Percentiles rank a stretch among this genome's conserved stretches.
These are phyloP conservation scores for Malassezia slooffiae DNA, from an alignment of 1,284 basidiomycete species.

Conservation along the genomic window DNA sequence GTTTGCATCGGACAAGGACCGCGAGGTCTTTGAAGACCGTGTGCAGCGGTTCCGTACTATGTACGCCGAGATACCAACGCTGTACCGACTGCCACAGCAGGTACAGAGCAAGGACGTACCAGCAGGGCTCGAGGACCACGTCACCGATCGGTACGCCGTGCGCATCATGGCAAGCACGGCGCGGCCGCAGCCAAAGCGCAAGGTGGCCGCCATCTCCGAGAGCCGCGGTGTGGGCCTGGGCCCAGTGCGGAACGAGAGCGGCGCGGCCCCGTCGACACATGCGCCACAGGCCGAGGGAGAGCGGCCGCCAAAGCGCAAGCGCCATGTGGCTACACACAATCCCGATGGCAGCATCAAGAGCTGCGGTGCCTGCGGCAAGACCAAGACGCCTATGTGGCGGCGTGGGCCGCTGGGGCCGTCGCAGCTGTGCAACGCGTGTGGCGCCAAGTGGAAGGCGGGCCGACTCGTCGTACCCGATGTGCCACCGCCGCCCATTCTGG, in stretches of 20 bases:
- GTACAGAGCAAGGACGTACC: constrained; percentile 18
- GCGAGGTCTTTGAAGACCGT: background rate
- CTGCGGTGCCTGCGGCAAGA: constrained; percentile 40
- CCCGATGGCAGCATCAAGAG: constrained; percentile 41
- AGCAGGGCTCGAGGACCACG: constrained; percentile 31
- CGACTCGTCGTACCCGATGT: constrained; percentile 38
- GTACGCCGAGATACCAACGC: constrained; percentile 21
- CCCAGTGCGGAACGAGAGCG: background rate
- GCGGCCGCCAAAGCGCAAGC: constrained; percentile 33
- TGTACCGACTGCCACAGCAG: constrained; percentile 16
- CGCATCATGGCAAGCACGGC: constrained; percentile 22
- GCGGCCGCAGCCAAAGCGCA: constrained; percentile 36
- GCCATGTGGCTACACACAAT: constrained; percentile 43
- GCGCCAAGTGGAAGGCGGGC: constrained; percentile 42
- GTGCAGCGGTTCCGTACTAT: constrained; percentile 10
- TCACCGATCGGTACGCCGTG: constrained; percentile 34
- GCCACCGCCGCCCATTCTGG: constrained; percentile 31
- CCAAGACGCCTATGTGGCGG: constrained; percentile 44
- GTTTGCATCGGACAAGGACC: background rate
- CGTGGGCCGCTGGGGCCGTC: constrained; percentile 37
- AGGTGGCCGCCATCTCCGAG: constrained; percentile 22
- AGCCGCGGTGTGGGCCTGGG: background rate
- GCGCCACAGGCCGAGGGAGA: background rate
- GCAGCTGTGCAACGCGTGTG: constrained; percentile 43
- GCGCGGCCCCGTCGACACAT: background rate